Evolutionary conservation across 2,329 filamentous ascomycete genomes (phyloP).

Genomic region (Pseudocercospora eumusae): DNA sequence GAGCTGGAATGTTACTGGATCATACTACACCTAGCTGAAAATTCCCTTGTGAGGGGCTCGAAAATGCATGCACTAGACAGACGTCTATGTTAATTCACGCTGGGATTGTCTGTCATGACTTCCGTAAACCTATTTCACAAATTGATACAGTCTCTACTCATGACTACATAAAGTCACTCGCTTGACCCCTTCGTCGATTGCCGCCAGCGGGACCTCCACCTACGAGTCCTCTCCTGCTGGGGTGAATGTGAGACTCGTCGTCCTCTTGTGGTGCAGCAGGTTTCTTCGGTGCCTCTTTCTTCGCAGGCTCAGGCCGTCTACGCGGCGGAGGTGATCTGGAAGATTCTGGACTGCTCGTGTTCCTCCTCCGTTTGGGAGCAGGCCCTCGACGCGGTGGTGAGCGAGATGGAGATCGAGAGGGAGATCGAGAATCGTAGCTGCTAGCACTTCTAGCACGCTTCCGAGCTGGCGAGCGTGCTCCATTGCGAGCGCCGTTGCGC

Average conservation of each 20-base stretch:
- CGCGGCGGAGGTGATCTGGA: constrained; percentile 33
- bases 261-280: constrained; percentile 25
- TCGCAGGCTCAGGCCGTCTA: constrained; percentile 3
- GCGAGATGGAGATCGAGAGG: constrained; percentile 25
- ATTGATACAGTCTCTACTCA: neutral
- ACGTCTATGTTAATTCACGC: neutral
- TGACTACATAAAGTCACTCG: constrained; percentile 34
- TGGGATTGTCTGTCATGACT: neutral
- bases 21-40: too few relatives aligned
- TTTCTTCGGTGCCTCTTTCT: constrained; percentile 9
- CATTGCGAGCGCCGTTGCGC: constrained; percentile 19
- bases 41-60: too few relatives aligned
- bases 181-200: constrained; percentile 26
- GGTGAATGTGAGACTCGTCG: constrained; percentile 41
- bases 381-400: constrained; percentile 25
- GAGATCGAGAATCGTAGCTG: constrained; percentile 33
- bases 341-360: constrained; percentile 35
- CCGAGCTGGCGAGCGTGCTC: constrained; percentile 28
- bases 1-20: too few relatives aligned
- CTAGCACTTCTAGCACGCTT: constrained; percentile 29
- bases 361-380: constrained; percentile 33
- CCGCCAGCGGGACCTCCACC: constrained; percentile 24
- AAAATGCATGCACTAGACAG: too few relatives aligned
- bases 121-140: neutral
- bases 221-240: constrained; percentile 39